phyloP scores from a whole-genome alignment of 305 asterid species.

The Fraxinus velutina region DNA sequence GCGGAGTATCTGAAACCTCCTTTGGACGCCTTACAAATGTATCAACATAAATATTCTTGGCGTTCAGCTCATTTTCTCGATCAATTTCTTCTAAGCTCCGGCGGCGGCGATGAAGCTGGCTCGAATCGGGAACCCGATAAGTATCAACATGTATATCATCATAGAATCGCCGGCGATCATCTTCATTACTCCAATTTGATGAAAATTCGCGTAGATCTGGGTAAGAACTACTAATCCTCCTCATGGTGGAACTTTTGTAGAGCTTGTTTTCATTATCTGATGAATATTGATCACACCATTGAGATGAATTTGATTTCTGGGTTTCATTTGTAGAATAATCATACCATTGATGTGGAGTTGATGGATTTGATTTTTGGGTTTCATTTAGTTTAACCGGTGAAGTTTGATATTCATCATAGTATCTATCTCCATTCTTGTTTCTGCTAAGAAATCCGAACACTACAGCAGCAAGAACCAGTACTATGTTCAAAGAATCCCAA shows the following conservation, averaged over 20 bases:
- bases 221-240: slow-evolving; percentile 61
- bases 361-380: slow-evolving; percentile 39
- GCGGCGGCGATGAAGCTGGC: slow-evolving; percentile 50
- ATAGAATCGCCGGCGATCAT: slow-evolving; percentile 41
- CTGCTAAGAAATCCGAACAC: slow-evolving; percentile 71
- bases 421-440: slow-evolving; percentile 48
- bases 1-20: slow-evolving; percentile 8
- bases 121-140: slow-evolving; percentile 34
- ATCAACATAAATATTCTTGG: slow-evolving; percentile 38
- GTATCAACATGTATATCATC: slow-evolving; percentile 54
- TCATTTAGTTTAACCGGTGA: slow-evolving; percentile 30
- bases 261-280: slow-evolving; percentile 31
- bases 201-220: slow-evolving; percentile 70
- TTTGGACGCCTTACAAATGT: slow-evolving; percentile 32
- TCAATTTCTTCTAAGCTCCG: slow-evolving; percentile 56
- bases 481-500: slow-evolving; percentile 75
- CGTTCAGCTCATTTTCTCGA: slow-evolving; percentile 24
- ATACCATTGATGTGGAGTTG: slow-evolving; percentile 36
- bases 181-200: slow-evolving; percentile 30
- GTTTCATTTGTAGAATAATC: slow-evolving; percentile 20
- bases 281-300: slow-evolving; percentile 32
- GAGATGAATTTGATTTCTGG: slow-evolving; percentile 29
- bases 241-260: slow-evolving; percentile 30
- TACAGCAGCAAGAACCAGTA: slow-evolving; percentile 68
- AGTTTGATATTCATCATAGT: slow-evolving; percentile 38